A percentile compares a stretch with the other conserved stretches of the same genome.
phyloP scores from a whole-genome alignment of 495 filamentous ascomycete species.

The Neurospora tetrasperma region DNA sequence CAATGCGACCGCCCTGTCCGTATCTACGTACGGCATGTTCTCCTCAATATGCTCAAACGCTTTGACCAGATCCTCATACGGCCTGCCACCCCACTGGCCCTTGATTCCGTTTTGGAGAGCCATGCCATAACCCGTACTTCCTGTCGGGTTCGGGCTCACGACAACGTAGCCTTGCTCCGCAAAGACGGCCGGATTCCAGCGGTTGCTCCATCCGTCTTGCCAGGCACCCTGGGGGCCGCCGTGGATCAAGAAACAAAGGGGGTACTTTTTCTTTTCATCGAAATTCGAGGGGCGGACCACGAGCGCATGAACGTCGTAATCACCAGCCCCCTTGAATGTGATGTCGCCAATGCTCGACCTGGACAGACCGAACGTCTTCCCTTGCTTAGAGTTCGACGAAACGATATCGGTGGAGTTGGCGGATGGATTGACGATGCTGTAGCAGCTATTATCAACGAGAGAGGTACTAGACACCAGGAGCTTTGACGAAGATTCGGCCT shows the following conservation, averaged over 20 bases:
- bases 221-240: constrained; percentile 84
- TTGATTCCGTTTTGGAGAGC: constrained; percentile 66
- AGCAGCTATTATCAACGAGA: constrained; percentile 59
- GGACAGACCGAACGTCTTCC: constrained; percentile 58
- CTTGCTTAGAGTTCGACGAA: constrained; percentile 60
- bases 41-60: constrained; percentile 68
- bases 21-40: constrained; percentile 67
- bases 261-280: constrained; percentile 62
- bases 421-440: constrained; percentile 47
- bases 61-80: constrained; percentile 72
- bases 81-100: constrained; percentile 65
- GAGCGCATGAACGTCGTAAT: constrained; percentile 61
- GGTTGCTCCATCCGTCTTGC: constrained; percentile 73
- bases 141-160: constrained; percentile 80
- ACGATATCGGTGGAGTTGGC: constrained; percentile 34
- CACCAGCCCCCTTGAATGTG: constrained; percentile 47
- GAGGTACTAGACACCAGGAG: constrained; percentile 58
- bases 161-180: constrained; percentile 88
- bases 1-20: constrained; percentile 61
- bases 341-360: constrained; percentile 55
- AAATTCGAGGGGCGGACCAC: constrained; percentile 76
- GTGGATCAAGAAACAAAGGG: constrained; percentile 74
- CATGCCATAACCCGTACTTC: constrained; percentile 79
- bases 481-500: constrained; percentile 34
- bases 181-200: constrained; percentile 88